Conservation (phyloP, 495 filamentous ascomycete genomes). For the Hypoxylon crocopeplum region DNA sequence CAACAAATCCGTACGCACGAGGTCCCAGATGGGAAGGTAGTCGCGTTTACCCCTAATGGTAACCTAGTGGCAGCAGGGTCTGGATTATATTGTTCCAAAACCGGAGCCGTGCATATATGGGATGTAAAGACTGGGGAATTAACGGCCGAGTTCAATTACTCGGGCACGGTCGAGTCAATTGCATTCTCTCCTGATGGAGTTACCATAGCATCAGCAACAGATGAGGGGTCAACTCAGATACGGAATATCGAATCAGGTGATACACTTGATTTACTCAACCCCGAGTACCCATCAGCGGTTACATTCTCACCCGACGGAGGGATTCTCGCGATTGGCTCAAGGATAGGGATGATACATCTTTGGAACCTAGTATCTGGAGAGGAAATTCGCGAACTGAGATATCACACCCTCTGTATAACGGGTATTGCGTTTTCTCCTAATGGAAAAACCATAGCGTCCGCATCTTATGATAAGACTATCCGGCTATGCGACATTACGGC, state of each 20-base stretch:
- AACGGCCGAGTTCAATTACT: not conserved
- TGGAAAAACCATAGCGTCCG: conserved; percentile 14
- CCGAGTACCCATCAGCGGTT: not conserved
- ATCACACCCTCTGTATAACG: not conserved
- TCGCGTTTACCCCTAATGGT: conserved; percentile 4
- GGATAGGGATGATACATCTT: not conserved
- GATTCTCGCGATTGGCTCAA: not conserved
- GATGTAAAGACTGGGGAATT: not conserved
- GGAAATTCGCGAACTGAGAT: not conserved
- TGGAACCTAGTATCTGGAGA: not conserved
- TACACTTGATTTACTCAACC: not conserved
- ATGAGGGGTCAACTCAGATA: not conserved
- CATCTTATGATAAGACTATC: conserved; percentile 13
- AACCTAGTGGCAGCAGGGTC: not conserved
- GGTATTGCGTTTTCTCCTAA: conserved; percentile 5
- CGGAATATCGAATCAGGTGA: not conserved
- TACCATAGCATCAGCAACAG: not conserved
- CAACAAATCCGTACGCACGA: not conserved
- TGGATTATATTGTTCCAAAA: not conserved
- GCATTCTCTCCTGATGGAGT: not conserved
- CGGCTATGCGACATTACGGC: conserved; percentile 15
- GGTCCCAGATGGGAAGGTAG: not conserved
- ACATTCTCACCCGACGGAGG: conserved; percentile 6
- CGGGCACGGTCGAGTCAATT: not conserved
- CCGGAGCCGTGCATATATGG: too few species aligned